A percentile compares a stretch with the other conserved stretches of the same genome.
These are phyloP conservation scores for Blastobotrys mokoenaii DNA, from an alignment of 805 yeast species.

Conservation along the genomic window DNA sequence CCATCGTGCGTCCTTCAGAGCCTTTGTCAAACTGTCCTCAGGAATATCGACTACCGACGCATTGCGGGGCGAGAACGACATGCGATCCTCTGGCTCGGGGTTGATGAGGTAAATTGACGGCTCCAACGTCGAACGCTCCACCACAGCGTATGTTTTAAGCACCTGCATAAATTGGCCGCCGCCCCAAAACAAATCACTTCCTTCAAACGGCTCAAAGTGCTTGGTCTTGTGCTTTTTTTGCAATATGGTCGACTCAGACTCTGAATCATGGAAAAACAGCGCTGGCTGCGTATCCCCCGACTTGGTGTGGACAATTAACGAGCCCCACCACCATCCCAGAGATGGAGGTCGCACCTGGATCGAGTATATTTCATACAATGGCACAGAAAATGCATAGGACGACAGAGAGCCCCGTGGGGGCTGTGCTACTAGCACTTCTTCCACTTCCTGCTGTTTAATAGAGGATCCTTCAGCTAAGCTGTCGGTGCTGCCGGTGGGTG, in stretches of 20 bases:
- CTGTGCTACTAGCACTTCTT: conserved; percentile 34
- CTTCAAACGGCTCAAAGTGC: conserved; percentile 64
- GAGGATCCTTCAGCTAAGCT: conserved; percentile 7
- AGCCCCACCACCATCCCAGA: conserved; percentile 87
- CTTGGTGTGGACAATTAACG: conserved; percentile 64
- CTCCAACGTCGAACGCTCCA: conserved; percentile 65
- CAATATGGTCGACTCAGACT: conserved; percentile 61
- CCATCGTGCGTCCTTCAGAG: conserved; percentile 74
- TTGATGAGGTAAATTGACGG: conserved; percentile 66
- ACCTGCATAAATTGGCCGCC: conserved; percentile 66
- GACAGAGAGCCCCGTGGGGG: conserved; percentile 46
- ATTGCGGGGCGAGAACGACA: conserved; percentile 45
- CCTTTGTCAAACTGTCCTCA: conserved; percentile 34
- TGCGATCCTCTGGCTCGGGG: conserved; percentile 60
- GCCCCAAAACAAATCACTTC: conserved; percentile 71
- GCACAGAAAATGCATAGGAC: conserved; percentile 62
- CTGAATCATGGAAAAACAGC: conserved; percentile 87
- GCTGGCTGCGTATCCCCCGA: conserved; percentile 62
- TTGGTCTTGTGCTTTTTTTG: conserved; percentile 53
- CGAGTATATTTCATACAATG: conserved; percentile 57
- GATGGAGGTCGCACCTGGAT: conserved; percentile 80
- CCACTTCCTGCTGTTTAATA: too few species aligned
- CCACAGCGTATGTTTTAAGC: conserved; percentile 45
- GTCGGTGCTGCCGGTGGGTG: conserved; percentile 11
- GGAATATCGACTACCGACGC: conserved; percentile 25